These are phyloP conservation scores for Saccharomyces kudriavzevii DNA, from an alignment of 805 yeast species.

Conservation along the genomic window DNA sequence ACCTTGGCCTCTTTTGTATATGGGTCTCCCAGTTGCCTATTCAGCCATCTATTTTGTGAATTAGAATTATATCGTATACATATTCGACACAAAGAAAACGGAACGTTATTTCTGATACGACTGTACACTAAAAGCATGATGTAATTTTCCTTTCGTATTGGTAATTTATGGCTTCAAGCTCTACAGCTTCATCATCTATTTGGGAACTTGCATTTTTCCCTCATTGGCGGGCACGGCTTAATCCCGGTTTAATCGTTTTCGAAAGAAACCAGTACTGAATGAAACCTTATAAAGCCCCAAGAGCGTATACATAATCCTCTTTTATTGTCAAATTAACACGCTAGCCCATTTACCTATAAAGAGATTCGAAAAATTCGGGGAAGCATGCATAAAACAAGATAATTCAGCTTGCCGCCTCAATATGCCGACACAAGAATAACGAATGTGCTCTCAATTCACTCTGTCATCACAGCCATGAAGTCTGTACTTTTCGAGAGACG, in stretches of 20 bases:
- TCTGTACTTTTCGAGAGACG: too few relatives aligned
- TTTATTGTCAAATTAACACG: background rate
- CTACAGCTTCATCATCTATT: background rate
- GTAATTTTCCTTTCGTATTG: background rate
- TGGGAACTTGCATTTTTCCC: background rate
- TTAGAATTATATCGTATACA: constrained; percentile 28
- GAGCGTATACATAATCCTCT: background rate
- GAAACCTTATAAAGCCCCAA: background rate
- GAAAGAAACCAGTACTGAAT: background rate
- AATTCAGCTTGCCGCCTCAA: too few relatives aligned
- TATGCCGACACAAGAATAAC: background rate
- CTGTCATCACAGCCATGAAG: background rate
- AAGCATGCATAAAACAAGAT: background rate
- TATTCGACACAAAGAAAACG: background rate
- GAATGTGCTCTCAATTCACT: background rate
- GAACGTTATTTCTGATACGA: background rate
- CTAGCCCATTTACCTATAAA: background rate
- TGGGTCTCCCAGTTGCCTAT: constrained; percentile 57
- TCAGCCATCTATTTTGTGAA: constrained; percentile 67
- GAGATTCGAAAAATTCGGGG: too few relatives aligned
- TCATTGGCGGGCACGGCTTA: background rate
- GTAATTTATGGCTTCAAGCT: background rate
- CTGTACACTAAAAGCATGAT: background rate
- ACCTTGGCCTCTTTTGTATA: constrained; percentile 60
- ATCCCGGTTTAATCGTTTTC: background rate